Percentiles rank a stretch among this genome's conserved stretches.
Evolutionary conservation across 148 eudicot species (phyloP).

Genomic region (Rheum nobile): DNA sequence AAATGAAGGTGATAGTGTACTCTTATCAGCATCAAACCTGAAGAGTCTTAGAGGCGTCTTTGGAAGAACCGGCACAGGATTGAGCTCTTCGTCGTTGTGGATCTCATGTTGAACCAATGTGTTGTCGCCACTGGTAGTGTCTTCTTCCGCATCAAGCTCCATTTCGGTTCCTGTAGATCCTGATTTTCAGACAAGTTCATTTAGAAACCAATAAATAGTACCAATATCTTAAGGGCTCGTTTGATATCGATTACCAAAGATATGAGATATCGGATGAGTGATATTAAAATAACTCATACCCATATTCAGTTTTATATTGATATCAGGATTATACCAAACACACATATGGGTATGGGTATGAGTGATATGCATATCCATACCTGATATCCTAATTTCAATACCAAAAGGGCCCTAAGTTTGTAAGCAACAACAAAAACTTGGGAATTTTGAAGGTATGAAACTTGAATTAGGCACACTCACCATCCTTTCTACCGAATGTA

Average conservation of each 20-base stretch:
- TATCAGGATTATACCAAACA: too few relatives aligned
- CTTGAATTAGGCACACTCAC: slow-evolving; percentile 27
- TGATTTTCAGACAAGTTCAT: slow-evolving; percentile 1
- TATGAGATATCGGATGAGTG: too few relatives aligned
- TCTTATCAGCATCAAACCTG: slow-evolving; percentile 27
- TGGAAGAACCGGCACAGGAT: slow-evolving; percentile 35
- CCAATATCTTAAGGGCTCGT: too few relatives aligned
- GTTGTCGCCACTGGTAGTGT: slow-evolving; percentile 20
- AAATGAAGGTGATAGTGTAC: not conserved
- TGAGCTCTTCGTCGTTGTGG: slow-evolving; percentile 28
- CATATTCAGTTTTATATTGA: too few relatives aligned
- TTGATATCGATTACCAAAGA: too few relatives aligned
- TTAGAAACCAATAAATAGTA: not conserved
- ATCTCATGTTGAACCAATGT: slow-evolving; percentile 7
- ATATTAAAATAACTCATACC: too few relatives aligned
- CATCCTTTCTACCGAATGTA: slow-evolving; percentile 89
- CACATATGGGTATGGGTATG: too few relatives aligned
- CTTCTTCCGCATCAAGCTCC: slow-evolving; percentile 54
- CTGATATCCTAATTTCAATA: too few relatives aligned
- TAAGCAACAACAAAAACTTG: not conserved
- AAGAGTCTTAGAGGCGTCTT: slow-evolving; percentile 46
- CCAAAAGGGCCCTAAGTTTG: too few relatives aligned
- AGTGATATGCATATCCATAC: too few relatives aligned
- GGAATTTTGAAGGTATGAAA: not conserved
- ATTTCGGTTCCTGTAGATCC: slow-evolving; percentile 30